Evolutionary conservation across 139 green algal species (phyloP), one percentile per base, ranked within the genome.

Genomic region (Micromonas commoda): DNA sequence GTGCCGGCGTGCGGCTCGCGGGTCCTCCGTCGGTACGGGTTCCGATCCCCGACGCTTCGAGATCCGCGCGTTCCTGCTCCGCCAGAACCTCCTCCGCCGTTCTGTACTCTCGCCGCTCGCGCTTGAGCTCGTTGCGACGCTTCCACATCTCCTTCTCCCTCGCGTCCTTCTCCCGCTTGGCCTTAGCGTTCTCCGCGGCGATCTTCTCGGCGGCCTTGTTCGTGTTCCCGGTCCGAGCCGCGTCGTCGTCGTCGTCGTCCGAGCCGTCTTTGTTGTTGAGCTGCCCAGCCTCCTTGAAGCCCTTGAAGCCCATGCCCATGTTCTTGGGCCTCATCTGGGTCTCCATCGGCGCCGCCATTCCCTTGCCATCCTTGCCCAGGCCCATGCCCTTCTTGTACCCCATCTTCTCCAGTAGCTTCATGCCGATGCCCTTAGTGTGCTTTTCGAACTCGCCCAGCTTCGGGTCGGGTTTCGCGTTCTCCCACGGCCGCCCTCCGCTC

Each of bases 251-350:
- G n/a, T n/a, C n/a, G n/a, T n/a, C n/a, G n/a, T n/a, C n/a, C n/a
- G n/a, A n/a, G n/a, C n/a, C n/a, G n/a, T n/a, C n/a, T n/a, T n/a
- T n/a, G n/a, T 20, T 80, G 71, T 23, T 64, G 64, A 21, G 54
- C 69, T 52, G 68, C 24, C 35, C 31, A 37, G 69, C 35, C 64
- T 88, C 83, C 35, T 75, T 53, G 71, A 82, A 88, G 31, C 84
- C 77, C 52, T 80, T 80, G 82, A 91, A 96, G n/a, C 94, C 94
- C 85, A 98, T 91, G n/a, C 93, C 95, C 88, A 94, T 92, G 31
- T 87, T 88, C 82, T 97, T 82, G 35, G 77, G 77, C 23, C 77
- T 68, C 66, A 78, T 54, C 45, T 72, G 32, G 28, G 70, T 65
- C 34, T 82, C 77, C 0, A 82, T 61, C 45, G 77, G 52, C 31